These are phyloP conservation scores for Gamsiella multidivaricata DNA, from an alignment of 192 early-diverging fungal species.

Conservation along the genomic window DNA sequence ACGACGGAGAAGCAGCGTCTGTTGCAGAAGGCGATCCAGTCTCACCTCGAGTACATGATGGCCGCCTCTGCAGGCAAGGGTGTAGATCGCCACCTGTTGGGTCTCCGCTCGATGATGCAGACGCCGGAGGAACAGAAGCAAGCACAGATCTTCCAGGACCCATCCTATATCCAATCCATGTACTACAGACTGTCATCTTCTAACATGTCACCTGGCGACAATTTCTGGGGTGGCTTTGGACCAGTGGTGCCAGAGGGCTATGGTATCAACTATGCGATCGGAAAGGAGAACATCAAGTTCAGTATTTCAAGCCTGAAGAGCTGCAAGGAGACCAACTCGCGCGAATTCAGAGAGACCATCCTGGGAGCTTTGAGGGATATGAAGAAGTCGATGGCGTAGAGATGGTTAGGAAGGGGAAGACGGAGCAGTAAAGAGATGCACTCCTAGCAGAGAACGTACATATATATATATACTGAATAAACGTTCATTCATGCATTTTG, in stretches of 20 bases:
- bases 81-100: constrained; percentile 93
- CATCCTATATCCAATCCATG: constrained; percentile 80
- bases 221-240: constrained; percentile 85
- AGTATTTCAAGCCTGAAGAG: constrained; percentile 70
- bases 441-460: no score
- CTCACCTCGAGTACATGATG: constrained; percentile 80
- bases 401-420: no score
- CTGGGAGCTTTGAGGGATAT: constrained; percentile 71
- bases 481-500: no score
- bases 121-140: constrained; percentile 64
- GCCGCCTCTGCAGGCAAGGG: constrained; percentile 80
- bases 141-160: constrained; percentile 86
- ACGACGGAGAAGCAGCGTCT: constrained; percentile 59
- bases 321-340: constrained; percentile 56
- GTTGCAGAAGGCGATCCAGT: constrained; percentile 72
- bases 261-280: constrained; percentile 86
- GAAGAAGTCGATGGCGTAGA: constrained; percentile 49
- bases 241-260: constrained; percentile 88
- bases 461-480: no score
- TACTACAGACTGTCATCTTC: constrained; percentile 86
- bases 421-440: no score
- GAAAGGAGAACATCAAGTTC: constrained; percentile 74
- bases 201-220: constrained; percentile 78
- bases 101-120: constrained; percentile 78
- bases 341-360: constrained; percentile 72